Evolutionary conservation across 768 basidiomycete species (phyloP), one percentile per base, ranked within the genome.

Genomic region (Calocera viscosa): DNA sequence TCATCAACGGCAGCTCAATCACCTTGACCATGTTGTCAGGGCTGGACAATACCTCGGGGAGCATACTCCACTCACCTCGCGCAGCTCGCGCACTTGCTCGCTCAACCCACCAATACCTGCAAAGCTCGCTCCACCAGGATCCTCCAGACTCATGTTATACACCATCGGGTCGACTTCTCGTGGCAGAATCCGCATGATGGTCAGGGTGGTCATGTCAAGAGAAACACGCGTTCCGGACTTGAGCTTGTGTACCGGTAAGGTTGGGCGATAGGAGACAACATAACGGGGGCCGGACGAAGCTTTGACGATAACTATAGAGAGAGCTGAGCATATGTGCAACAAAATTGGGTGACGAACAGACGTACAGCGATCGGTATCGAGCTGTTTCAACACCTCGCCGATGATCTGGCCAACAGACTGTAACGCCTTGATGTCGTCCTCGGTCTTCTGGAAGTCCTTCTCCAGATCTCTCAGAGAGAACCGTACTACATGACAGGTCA

Each of bases 321-420:
- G 68, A 16, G 7, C 34, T 39, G 22, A 22, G 30, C 22, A 49
- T 8, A 19, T 69, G n/a, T 68, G 68, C 35, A 66, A 26, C 35
- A 1, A n/a, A 67, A 64, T 1, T 65, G 16, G 17, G 28, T 32
- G 30, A 28, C n/a, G 17, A 49, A 22, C 49, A 22, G 1, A 81
- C 91, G 73, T 73, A 95, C 95, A 98, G 77, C 96, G 83, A 77
- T 98, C 95, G 69, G 96, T 93, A 73, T 98, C 96, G 11, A 99
- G 80, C 75, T 99, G 94, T 77, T 97, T 97, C 86, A 98, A 88
- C 67, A 99, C 92, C 78, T 99, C 96, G 69, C 93, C 96, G 66
- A 99, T 95, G 70, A 99, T 97, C 79, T 99, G 96, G 33, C 96
- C 96, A 16, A 98, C 96, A 8, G 91, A 94, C 75, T 99, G 96